Evolutionary conservation across 106 monocot species (phyloP).

Genomic region (Alisma plantagoaquatica): DNA sequence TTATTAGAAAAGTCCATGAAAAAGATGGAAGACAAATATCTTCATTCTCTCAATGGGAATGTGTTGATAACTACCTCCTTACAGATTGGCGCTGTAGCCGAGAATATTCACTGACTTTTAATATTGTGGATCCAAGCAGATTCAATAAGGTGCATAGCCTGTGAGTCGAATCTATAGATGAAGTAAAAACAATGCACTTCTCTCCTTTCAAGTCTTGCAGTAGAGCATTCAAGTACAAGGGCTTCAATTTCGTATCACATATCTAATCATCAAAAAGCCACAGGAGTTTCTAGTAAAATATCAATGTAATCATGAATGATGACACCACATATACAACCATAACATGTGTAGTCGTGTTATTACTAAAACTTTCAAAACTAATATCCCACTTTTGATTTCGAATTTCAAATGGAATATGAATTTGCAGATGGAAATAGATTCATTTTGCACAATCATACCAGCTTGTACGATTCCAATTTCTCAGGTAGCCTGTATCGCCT

Average conservation of each 20-base stretch:
- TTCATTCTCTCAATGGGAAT: no score
- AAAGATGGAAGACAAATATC: no score
- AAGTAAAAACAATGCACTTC: slow-evolving; percentile 88
- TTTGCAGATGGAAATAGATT: not conserved
- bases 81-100: slow-evolving; percentile 52
- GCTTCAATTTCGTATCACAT: slow-evolving; percentile 69
- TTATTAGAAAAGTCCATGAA: no score
- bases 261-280: slow-evolving; percentile 22
- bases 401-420: not conserved
- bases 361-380: no score
- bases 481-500: slow-evolving; percentile 74
- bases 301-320: no score
- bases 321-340: no score
- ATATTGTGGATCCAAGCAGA: slow-evolving; percentile 56
- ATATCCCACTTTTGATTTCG: no score
- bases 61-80: no score
- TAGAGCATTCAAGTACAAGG: slow-evolving; percentile 65
- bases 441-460: slow-evolving; percentile 43
- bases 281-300: no score
- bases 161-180: slow-evolving; percentile 66
- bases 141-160: slow-evolving; percentile 63
- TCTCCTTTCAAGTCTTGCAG: slow-evolving; percentile 53
- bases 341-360: no score
- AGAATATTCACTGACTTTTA: slow-evolving; percentile 73
- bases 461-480: slow-evolving; percentile 46